Evolutionary conservation across 805 yeast genomes (phyloP).

Genomic region (Myxozyma neotropica): DNA sequence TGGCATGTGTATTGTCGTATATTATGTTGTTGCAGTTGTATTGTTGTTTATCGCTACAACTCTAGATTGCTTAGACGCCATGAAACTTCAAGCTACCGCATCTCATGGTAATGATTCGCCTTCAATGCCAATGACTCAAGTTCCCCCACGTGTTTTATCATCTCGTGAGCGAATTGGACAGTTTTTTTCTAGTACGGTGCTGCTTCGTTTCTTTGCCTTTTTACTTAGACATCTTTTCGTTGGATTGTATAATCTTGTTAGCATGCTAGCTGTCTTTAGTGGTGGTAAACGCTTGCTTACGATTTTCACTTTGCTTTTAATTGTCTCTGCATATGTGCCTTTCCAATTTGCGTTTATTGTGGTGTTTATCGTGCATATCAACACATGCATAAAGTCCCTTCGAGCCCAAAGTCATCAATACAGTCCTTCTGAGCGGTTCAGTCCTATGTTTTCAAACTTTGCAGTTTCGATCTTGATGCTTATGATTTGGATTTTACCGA

Average conservation of each 20-base stretch:
- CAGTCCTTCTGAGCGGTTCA: slow-evolving; percentile 11
- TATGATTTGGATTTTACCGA: slow-evolving; percentile 77
- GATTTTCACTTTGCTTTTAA: slow-evolving; percentile 43
- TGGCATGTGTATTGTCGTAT: slow-evolving; percentile 46
- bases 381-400: slow-evolving; percentile 47
- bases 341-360: slow-evolving; percentile 77
- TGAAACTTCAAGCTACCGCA: slow-evolving; percentile 3
- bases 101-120: slow-evolving; percentile 4
- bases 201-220: slow-evolving; percentile 1
- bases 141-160: background rate
- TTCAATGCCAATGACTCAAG: background rate
- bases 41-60: slow-evolving; percentile 18
- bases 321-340: slow-evolving; percentile 68
- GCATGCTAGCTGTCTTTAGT: slow-evolving; percentile 9
- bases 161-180: background rate
- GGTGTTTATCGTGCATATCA: slow-evolving; percentile 59
- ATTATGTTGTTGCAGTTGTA: slow-evolving; percentile 6
- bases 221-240: background rate
- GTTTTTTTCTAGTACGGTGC: background rate
- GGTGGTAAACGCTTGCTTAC: slow-evolving; percentile 29
- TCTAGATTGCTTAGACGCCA: slow-evolving; percentile 7
- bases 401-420: slow-evolving; percentile 9
- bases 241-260: background rate
- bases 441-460: slow-evolving; percentile 53
- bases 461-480: slow-evolving; percentile 62